A percentile compares a stretch with the other conserved stretches of the same genome.
Conservation (phyloP, 1,284 basidiomycete genomes). For the Phellopilus nigrolimitatus region DNA sequence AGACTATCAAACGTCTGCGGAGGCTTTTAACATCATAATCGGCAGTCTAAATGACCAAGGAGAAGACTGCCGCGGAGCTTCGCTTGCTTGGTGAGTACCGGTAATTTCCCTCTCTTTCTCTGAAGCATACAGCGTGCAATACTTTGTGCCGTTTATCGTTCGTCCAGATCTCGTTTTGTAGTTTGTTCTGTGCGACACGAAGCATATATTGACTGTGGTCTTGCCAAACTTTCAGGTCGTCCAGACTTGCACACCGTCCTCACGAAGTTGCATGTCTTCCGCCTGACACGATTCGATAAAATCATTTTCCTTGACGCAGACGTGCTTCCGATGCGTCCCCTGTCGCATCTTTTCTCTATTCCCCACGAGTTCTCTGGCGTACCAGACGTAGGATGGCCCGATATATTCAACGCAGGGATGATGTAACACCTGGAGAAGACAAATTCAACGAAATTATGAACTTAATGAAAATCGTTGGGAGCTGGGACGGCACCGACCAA, state of each 20-base stretch:
- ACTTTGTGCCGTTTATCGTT: neutral
- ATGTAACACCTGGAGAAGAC: slow-evolving; percentile 77
- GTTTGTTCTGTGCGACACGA: slow-evolving; percentile 7
- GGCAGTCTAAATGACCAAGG: slow-evolving; percentile 86
- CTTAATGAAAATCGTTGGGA: slow-evolving; percentile 72
- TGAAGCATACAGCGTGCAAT: neutral
- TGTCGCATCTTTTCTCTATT: too few relatives aligned
- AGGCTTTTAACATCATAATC: slow-evolving; percentile 80
- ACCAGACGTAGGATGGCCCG: slow-evolving; percentile 97
- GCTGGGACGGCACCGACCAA: too few relatives aligned
- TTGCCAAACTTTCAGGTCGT: slow-evolving; percentile 56
- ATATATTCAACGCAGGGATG: slow-evolving; percentile 97
- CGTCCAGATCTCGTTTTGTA: slow-evolving; percentile 7
- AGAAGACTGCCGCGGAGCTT: slow-evolving; percentile 60
- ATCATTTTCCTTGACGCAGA: slow-evolving; percentile 96
- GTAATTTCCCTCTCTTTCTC: neutral
- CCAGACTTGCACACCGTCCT: slow-evolving; percentile 88
- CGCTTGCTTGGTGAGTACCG: slow-evolving; percentile 73
- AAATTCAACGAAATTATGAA: slow-evolving; percentile 76
- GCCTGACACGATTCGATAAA: slow-evolving; percentile 82
- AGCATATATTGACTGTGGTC: slow-evolving; percentile 9
- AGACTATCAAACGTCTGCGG: slow-evolving; percentile 76
- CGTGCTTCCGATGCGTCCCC: slow-evolving; percentile 85
- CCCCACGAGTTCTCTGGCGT: slow-evolving; percentile 81
- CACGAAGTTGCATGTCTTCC: slow-evolving; percentile 94